Evolutionary conservation across 305 asterid species (phyloP), one percentile per base, ranked within the genome.

Genomic region (Rubia balearica): DNA sequence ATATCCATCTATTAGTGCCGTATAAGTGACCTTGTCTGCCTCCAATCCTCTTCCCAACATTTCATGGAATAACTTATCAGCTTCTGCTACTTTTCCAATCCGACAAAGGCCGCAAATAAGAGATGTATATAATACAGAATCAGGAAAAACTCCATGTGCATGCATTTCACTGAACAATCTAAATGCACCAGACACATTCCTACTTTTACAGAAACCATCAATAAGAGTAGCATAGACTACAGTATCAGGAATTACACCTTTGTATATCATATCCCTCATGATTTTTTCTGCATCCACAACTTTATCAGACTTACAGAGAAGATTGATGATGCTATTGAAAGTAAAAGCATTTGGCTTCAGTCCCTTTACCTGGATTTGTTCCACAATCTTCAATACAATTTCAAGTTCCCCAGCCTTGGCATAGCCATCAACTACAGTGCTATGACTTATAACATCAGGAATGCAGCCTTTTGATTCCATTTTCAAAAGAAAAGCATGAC

Each of bases 191-290:
- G 71, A 73, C 60, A 84, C 72, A 84, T 84, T 80, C 42, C 96
- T 88, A 67, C 67, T 69, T 83, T 87, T 86, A 84, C 91, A 80
- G 72, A 85, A 88, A 51, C 99, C 98, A 71, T 89, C 83, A 75
- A 94, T 87, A 62, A 94, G 90, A 75, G 98, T 89, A 3, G 99
- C 84, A 80, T 91, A 94, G 71, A 88, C 85, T 56, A 80, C 96
- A 74, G 78, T 85, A 82, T 94, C 99, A 8, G 93, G 96, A 75
- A 75, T 71, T 45, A 79, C 77, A 69, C 93, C 93, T 79, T 78
- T 88, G 71, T 82, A 73, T 43, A 82, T 83, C 96, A 94, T 91
- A 84, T 91, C 90, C 80, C 86, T 79, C 67, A 91, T 75, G 73
- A 89, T 82, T 73, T 73, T 88, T 88, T 89, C 93, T 3, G 96